These are phyloP conservation scores for Sonneratia alba DNA, from an alignment of 345 rosid genomes.

Conservation along the genomic window DNA sequence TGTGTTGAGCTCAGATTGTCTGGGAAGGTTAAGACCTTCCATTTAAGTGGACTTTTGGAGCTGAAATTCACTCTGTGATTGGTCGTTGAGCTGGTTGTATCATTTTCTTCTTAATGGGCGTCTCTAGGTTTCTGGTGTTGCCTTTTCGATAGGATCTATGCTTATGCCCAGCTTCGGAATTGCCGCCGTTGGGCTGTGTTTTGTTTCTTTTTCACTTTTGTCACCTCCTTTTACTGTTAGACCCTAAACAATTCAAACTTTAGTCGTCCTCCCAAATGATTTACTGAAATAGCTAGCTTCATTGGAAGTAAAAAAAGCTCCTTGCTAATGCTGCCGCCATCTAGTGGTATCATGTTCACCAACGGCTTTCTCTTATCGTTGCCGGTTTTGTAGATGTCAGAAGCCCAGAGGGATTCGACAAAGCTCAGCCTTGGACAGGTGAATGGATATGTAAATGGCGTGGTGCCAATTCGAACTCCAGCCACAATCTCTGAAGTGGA, in stretches of 20 bases:
- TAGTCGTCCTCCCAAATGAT: not conserved
- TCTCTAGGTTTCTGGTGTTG: not conserved
- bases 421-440: conserved; percentile 35
- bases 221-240: not conserved
- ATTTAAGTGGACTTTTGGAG: not conserved
- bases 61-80: not conserved
- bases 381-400: conserved; percentile 32
- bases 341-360: not conserved
- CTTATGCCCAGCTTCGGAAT: not conserved
- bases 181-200: not conserved
- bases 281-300: not conserved
- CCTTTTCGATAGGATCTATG: conserved; percentile 4
- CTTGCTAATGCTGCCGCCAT: not conserved
- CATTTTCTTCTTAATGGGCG: not conserved
- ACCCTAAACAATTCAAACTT: not conserved
- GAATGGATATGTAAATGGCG: conserved; percentile 49
- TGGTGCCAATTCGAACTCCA: conserved; percentile 43
- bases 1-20: not conserved
- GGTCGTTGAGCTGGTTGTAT: not conserved
- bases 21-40: not conserved
- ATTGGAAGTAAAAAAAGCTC: not conserved
- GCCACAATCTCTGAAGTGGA: conserved; percentile 56
- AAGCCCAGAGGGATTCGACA: conserved; percentile 38
- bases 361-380: not conserved
- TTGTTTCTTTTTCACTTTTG: not conserved